Evolutionary conservation across 1,139 yeast genomes (phyloP).

Genomic region (Ogataea hybrid): DNA sequence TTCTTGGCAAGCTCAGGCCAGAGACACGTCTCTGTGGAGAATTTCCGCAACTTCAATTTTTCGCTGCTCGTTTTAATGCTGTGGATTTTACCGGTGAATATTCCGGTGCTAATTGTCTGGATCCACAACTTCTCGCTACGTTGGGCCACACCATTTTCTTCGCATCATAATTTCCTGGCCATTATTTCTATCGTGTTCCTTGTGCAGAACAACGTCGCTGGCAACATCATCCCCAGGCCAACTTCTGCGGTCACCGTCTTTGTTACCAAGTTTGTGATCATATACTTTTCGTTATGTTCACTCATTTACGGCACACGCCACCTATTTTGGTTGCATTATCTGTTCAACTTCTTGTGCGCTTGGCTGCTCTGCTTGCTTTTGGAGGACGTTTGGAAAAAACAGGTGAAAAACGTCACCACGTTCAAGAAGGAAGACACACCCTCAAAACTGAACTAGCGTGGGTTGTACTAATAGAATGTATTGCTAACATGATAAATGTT

Average conservation of each 20-base stretch:
- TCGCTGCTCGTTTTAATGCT: constrained; percentile 57
- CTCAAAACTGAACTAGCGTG: constrained; percentile 18
- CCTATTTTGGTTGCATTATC: constrained; percentile 67
- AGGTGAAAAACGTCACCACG: constrained; percentile 15
- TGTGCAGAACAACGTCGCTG: constrained; percentile 44
- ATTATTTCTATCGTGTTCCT: constrained; percentile 59
- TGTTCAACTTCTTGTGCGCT: constrained; percentile 51
- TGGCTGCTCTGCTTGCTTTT: constrained; percentile 27
- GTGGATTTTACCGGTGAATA: constrained; percentile 66
- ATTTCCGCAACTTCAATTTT: constrained; percentile 48
- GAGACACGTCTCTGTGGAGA: constrained; percentile 20
- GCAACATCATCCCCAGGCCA: constrained; percentile 31
- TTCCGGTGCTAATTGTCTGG: constrained; percentile 68
- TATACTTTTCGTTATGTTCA: constrained; percentile 52
- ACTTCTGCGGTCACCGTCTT: constrained; percentile 27
- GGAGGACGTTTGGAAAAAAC: constrained; percentile 26
- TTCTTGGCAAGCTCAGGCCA: constrained; percentile 4
- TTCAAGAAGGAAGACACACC: constrained; percentile 20
- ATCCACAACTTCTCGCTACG: constrained; percentile 64
- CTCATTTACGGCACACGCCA: constrained; percentile 66
- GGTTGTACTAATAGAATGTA: constrained; percentile 9
- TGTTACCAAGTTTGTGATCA: constrained; percentile 35
- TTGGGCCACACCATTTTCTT: constrained; percentile 75
- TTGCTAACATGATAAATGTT: constrained; percentile 6
- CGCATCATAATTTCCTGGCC: constrained; percentile 71